Base-by-base conservation (phyloP, 2,329 filamentous ascomycete species). In the Cordyceps fumosorosea region DNA sequence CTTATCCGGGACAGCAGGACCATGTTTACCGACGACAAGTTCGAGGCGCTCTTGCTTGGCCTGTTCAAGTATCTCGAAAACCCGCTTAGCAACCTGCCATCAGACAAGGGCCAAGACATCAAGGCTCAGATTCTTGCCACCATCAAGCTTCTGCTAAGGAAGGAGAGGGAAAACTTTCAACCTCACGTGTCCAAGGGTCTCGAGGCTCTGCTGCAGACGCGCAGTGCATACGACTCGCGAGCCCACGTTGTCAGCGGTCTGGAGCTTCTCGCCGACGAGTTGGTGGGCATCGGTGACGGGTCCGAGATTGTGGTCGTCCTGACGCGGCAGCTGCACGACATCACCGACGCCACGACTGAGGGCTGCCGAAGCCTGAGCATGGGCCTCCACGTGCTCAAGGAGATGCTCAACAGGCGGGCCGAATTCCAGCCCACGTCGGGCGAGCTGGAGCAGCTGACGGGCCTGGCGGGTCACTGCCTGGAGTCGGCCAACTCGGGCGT, bases 71-170 rank as follows among this genome's bases (percentile, higher is more conserved):
- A 89, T 70, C 83, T 93, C 29, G 84, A 90, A 71, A 82, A 84
- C 22, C 83, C 83, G 3, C 72, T 86, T 5, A 66, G 76, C 1
- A 81, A 81, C 52, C 72, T 86, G 0, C 69, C 83, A 5, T 74
- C 84, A 0, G 84, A 89, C 65, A 91, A 90, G 75, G 81, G 83
- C 3, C 84, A 88, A 67, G 88, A 90, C 66, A 80, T 90, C 63
- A 90, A 90, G 73, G 84, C 87, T 6, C 90, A 93, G 73, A 86
- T 89, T 22, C 77, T 93, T 12, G 84, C 86, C 1, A 90, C 89
- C 1, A 85, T 92, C 70, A 88, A 89, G 69, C 81, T 90, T 4
- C 81, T 93, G 60, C 81, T 92, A 16, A 85, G 85, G 66, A 83
- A 87, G 70, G 83, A 89, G 69, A 84, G 85, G 42, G 83, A 84